Evolutionary conservation across 2,329 filamentous ascomycete genomes (phyloP).

Genomic region (Sporothrix luriei): DNA sequence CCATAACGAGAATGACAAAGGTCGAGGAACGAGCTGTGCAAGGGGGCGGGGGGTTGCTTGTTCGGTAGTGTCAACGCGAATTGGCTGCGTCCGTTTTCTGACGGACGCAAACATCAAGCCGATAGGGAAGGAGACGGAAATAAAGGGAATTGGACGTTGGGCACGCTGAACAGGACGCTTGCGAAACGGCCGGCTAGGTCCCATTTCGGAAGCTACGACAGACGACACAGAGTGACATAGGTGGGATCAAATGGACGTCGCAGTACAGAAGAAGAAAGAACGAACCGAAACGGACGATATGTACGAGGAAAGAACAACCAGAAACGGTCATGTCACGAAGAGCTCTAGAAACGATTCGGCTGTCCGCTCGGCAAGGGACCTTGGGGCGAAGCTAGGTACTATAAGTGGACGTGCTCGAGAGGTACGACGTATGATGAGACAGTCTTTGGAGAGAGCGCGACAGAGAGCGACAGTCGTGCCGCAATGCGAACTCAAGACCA

Average conservation of each 20-base stretch:
- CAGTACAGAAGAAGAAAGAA: background rate
- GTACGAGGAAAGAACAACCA: slow-evolving; percentile 7
- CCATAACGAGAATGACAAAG: background rate
- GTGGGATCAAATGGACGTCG: background rate
- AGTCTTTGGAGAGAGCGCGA: too few relatives aligned
- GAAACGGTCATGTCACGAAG: background rate
- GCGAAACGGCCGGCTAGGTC: background rate
- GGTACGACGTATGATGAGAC: background rate
- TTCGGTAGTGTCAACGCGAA: slow-evolving; percentile 27
- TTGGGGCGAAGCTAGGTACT: slow-evolving; percentile 6
- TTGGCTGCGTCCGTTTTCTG: slow-evolving; percentile 3
- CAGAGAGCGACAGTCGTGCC: background rate
- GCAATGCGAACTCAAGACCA: background rate
- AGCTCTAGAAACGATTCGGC: slow-evolving; percentile 7
- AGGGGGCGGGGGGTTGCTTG: slow-evolving; percentile 6
- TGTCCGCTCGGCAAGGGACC: slow-evolving; percentile 6
- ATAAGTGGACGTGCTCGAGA: background rate
- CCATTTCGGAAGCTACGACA: slow-evolving; percentile 9
- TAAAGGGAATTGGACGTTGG: background rate
- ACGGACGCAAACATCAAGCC: slow-evolving; percentile 28
- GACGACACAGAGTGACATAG: background rate
- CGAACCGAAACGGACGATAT: background rate
- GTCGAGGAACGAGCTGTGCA: background rate
- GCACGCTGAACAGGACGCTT: background rate
- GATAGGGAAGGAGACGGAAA: background rate